Evolutionary conservation across 2,329 filamentous ascomycete genomes (phyloP), one percentile per base, ranked within the genome.

Genomic region (Xylariaceae sp.): DNA sequence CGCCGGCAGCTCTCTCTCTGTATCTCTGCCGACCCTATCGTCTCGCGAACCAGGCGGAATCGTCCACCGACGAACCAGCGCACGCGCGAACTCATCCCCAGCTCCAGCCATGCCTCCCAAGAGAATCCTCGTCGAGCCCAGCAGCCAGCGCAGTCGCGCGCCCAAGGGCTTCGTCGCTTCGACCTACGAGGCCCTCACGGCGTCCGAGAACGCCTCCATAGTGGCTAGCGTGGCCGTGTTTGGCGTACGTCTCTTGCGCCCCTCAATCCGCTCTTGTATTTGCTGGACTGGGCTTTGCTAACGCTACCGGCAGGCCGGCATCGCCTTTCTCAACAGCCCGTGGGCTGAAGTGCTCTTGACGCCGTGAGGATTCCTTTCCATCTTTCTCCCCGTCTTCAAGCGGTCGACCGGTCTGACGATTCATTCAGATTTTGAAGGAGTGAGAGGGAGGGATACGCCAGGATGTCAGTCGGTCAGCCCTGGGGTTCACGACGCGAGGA

Each of bases 161-260:
- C 55, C 63, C 35, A 69, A 66, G 49, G 71, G 78, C 43, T 68
- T 75, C 57, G 46, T 82, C 44, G 64, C 64, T 47, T 66, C 65
- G 37, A 67, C 73, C 45, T 83, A 82, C 59, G 67, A 72, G 40
- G 65, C 75, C 45, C 52, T 83, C 51, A 83, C 77, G 35, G 72
- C 73, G 18, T 59, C 79, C 21, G 80, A 85, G 53, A 84, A 85
- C 59, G 70, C 76, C 31, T 72, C 77, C 36, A 72, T 83, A 36
- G 79, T 84, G 39, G 71, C 75, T 49, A 83, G 79, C 53, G 62
- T 84, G 46, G 67, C 74, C 43, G 57, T 83, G 49, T 84, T 84
- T 53, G 78, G 77, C 36, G 79, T 84, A 68, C 55, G 78, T 65
- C n/a, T 12, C 5, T 18, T 6, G 24, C 12, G n/a, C 8, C 32